Conservation (phyloP, 2,329 filamentous ascomycete genomes). For the Aureobasidium sp. region DNA sequence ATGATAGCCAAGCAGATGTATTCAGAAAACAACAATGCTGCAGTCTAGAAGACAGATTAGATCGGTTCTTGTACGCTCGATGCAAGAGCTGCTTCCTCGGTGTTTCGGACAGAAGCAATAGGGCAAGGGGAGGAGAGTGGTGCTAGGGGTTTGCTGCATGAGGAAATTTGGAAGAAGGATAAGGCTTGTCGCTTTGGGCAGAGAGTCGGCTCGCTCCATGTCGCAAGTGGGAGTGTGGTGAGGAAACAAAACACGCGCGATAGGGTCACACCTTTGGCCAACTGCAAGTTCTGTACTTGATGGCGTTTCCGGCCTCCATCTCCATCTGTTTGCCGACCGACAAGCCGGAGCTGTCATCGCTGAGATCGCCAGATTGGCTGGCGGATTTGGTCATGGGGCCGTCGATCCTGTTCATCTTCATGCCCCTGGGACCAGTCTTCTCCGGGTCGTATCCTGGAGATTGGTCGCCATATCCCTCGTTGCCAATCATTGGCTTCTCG, state of each 20-base stretch:
- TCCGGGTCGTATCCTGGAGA: constrained; percentile 19
- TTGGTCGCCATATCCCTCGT: constrained; percentile 21
- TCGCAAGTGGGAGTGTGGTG: background rate
- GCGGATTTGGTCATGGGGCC: constrained; percentile 28
- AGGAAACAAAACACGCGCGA: constrained; percentile 1
- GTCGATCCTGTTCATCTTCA: constrained; percentile 35
- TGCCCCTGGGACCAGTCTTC: constrained; percentile 24
- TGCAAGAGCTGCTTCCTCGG: background rate
- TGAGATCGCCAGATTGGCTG: constrained; percentile 16
- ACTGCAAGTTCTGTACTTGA: constrained; percentile 86
- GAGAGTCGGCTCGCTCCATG: background rate
- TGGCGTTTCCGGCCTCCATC: constrained; percentile 65
- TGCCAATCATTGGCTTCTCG: constrained; percentile 16
- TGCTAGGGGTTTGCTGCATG: background rate
- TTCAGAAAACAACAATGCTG: constrained; percentile 82
- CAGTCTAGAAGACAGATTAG: constrained; percentile 48
- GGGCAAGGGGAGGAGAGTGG: background rate
- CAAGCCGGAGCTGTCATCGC: constrained; percentile 29
- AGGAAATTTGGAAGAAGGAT: background rate
- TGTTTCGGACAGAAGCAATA: background rate
- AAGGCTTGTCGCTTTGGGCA: background rate
- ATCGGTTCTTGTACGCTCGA: background rate
- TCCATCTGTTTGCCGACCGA: constrained; percentile 61
- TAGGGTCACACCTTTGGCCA: constrained; percentile 64
- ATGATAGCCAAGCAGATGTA: constrained; percentile 92